A percentile compares a stretch with the other conserved stretches of the same genome.
phyloP scores from a whole-genome alignment of 2,329 filamentous ascomycete genomes.

The Ophiostoma montium region DNA sequence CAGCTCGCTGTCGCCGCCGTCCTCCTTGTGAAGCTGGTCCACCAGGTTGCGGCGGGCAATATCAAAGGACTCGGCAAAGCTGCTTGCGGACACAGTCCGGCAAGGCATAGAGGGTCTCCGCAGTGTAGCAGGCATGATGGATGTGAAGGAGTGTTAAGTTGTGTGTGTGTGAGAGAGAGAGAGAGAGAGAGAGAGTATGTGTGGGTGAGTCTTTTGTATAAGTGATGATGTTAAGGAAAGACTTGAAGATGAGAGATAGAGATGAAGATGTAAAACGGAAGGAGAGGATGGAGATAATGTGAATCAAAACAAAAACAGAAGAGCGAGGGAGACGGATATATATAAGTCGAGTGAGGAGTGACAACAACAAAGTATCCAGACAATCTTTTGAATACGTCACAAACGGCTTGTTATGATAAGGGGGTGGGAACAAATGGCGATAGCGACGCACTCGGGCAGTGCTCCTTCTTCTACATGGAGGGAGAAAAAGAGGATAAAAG shows the following conservation, averaged over 20 bases:
- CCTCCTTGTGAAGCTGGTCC: conserved; percentile 12
- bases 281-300: too few species aligned
- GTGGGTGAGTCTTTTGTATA: too few species aligned
- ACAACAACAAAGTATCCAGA: neutral
- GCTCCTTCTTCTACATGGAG: neutral
- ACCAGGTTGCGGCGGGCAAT: conserved; percentile 19
- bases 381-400: conserved; percentile 1
- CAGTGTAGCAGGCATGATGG: conserved; percentile 14
- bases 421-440: neutral
- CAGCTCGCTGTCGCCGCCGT: conserved; percentile 1
- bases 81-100: conserved; percentile 18
- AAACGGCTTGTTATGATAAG: neutral
- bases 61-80: conserved; percentile 22
- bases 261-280: too few species aligned
- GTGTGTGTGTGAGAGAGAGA: neutral
- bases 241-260: too few species aligned
- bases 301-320: too few species aligned
- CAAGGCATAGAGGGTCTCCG: conserved; percentile 17
- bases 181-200: too few species aligned
- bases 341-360: neutral
- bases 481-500: neutral
- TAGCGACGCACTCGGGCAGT: neutral
- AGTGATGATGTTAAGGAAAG: too few species aligned
- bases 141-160: neutral
- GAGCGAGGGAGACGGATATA: neutral